Percentiles rank a stretch among this genome's conserved stretches.
These are phyloP conservation scores for Phaseolus lunatus DNA, from an alignment of 306 rosid species.

Conservation along the genomic window DNA sequence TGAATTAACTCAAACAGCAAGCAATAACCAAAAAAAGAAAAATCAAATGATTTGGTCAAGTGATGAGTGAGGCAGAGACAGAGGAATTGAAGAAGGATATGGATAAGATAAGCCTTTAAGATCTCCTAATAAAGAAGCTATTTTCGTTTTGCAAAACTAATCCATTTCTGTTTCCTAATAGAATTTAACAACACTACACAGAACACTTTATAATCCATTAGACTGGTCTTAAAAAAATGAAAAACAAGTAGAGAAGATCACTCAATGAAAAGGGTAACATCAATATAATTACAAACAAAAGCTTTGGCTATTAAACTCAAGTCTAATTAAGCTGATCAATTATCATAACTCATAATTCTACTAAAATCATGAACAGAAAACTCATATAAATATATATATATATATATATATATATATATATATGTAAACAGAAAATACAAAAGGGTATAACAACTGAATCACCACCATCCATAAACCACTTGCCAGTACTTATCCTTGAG, in stretches of 20 bases:
- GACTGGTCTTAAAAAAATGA: neutral
- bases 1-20: no score
- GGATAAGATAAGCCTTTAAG: neutral
- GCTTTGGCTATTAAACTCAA: neutral
- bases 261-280: neutral
- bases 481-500: conserved; percentile 76
- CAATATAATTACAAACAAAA: neutral
- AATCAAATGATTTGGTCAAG: neutral
- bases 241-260: neutral
- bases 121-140: no score
- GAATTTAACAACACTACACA: conserved; percentile 1
- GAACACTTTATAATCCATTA: neutral
- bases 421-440: neutral
- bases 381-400: no score
- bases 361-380: conserved; percentile 33
- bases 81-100: neutral
- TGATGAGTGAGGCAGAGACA: neutral
- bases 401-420: neutral
- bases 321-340: neutral
- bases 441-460: neutral
- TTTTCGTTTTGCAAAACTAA: neutral
- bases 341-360: conserved; percentile 34
- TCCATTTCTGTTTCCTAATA: neutral
- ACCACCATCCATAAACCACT: conserved; percentile 78
- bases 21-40: neutral